Base-by-base conservation (phyloP, 176 grass and related monocot species). In the Musa troglodytarum region DNA sequence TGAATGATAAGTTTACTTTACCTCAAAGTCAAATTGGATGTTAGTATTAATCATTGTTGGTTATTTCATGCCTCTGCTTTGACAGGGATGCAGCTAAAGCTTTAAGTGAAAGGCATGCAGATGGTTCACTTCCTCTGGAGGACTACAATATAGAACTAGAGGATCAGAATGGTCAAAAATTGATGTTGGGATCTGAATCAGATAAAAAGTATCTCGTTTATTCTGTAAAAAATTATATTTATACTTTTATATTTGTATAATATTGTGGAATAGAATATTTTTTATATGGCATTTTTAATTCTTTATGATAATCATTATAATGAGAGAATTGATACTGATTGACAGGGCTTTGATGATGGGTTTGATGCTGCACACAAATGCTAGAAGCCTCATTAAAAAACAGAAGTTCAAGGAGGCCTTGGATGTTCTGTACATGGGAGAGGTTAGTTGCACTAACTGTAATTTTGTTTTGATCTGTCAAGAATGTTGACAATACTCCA, bases 131-230 rank as follows among this genome's bases (percentile, higher is more conserved):
- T 74, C 90, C 79, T 73, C 68, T 84, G 11, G 81, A 99, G 79
- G 84, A 94, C 68, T 99, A 87, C 76, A 91, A 91, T 70, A 79
- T 99, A 63, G 90, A 93, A 80, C 95, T 99, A 10, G 95, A 99
- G 77, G 86, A 99, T 87, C 90, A 99, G 82, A 94, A 81, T 72
- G 90, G 90, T 65, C 79, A 99, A 77, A 94, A 93, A 85, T 69
- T 99, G 70, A 86, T 87, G 68, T 87, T 99, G 87, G 88, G 84
- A 82, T 91, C 88, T 71, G 86, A 82, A 72, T 87, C 92, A 49
- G 90, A 99, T 87, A 82, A 85, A 79, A 89, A 88, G 95, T 99
- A 87, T 49, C 19, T 24, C 76, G 8, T 55, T 75, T 24, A 82
- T 64, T 62, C 43, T 28, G 8, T 10, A 53, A 76, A 72, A 7